These are phyloP conservation scores for Clonostachys sp. DNA, from an alignment of 2,329 filamentous ascomycete genomes.

Conservation along the genomic window DNA sequence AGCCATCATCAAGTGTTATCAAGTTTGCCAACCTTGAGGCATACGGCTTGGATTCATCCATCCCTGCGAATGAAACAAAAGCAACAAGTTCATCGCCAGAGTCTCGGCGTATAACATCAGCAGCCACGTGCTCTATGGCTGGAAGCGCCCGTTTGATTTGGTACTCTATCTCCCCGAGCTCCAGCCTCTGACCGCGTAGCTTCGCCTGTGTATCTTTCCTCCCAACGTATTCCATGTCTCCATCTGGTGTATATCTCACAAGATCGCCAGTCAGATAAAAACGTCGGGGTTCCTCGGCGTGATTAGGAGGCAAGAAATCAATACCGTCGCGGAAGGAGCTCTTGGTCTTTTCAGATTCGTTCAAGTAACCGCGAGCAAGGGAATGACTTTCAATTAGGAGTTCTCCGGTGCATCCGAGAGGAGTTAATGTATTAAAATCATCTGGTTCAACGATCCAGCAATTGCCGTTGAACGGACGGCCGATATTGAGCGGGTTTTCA, in stretches of 20 bases:
- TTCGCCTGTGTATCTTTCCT: slow-evolving; percentile 11
- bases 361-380: slow-evolving; percentile 51
- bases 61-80: background rate
- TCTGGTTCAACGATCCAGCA: slow-evolving; percentile 31
- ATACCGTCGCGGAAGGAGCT: slow-evolving; percentile 43
- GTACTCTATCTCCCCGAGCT: slow-evolving; percentile 10
- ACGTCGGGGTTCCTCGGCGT: slow-evolving; percentile 6
- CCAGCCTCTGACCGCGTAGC: slow-evolving; percentile 10
- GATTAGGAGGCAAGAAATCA: slow-evolving; percentile 31
- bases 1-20: background rate
- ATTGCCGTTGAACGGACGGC: slow-evolving; percentile 1
- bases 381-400: slow-evolving; percentile 43
- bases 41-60: background rate
- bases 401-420: slow-evolving; percentile 26
- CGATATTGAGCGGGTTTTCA: slow-evolving; percentile 4
- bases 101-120: background rate
- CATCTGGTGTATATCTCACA: slow-evolving; percentile 6
- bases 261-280: slow-evolving; percentile 11
- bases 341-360: slow-evolving; percentile 42
- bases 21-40: background rate
- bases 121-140: slow-evolving; percentile 1
- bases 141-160: background rate
- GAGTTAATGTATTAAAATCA: slow-evolving; percentile 11
- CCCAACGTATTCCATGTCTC: slow-evolving; percentile 9
- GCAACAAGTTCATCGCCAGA: background rate